Evolutionary conservation across 257 asterid species (phyloP).

Genomic region (Petrea volubilis): DNA sequence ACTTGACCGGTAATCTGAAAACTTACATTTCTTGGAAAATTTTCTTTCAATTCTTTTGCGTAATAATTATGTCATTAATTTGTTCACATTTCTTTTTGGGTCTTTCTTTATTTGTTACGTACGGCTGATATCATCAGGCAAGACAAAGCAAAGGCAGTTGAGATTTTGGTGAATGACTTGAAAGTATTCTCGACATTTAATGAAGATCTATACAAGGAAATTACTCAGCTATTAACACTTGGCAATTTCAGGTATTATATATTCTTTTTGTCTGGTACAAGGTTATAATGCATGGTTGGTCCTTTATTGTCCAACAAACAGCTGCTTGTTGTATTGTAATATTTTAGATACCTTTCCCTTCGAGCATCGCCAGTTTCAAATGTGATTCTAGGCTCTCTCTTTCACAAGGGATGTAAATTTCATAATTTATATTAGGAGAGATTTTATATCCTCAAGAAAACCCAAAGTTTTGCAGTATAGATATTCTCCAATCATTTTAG

Average conservation of each 20-base stretch:
- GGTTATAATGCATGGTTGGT: not conserved
- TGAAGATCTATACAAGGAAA: constrained; percentile 88
- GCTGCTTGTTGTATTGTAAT: not conserved
- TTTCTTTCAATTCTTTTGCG: not conserved
- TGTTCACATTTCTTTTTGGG: not conserved
- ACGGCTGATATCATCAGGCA: constrained; percentile 49
- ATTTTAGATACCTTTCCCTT: not conserved
- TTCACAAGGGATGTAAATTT: not conserved
- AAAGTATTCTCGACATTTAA: constrained; percentile 88
- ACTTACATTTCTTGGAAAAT: not conserved
- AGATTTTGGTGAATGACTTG: constrained; percentile 80
- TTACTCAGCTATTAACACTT: constrained; percentile 89
- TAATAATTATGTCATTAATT: not conserved
- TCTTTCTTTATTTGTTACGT: not conserved
- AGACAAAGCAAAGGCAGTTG: constrained; percentile 93
- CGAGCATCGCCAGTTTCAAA: not conserved
- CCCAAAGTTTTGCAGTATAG: not conserved
- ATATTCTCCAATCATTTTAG: not conserved
- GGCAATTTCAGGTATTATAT: constrained; percentile 73
- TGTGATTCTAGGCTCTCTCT: not conserved
- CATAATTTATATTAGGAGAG: not conserved
- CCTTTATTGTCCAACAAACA: not conserved
- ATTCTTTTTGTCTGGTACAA: constrained; percentile 12
- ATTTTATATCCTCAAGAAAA: not conserved
- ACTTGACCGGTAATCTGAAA: constrained; percentile 69